phyloP scores from a whole-genome alignment of 2,329 filamentous ascomycete genomes.

The Fusarium sp. region DNA sequence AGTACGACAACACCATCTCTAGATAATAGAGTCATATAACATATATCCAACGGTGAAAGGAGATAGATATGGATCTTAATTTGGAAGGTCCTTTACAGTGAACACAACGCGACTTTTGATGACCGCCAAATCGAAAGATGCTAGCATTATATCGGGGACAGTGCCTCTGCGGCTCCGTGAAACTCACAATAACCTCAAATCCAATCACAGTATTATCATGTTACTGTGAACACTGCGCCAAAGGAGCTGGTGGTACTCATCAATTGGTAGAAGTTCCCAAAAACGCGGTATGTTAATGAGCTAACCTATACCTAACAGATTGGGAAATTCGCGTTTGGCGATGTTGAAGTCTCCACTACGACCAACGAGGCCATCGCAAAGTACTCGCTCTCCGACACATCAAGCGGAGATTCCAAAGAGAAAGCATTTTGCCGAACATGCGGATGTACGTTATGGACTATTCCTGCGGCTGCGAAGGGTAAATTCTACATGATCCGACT shows the following conservation, averaged over 20 bases:
- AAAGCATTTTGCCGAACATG: slow-evolving; percentile 47
- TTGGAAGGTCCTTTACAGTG: too few species aligned
- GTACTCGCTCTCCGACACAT: slow-evolving; percentile 42
- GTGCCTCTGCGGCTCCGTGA: slow-evolving; percentile 38
- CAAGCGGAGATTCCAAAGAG: slow-evolving; percentile 44
- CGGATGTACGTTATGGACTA: slow-evolving; percentile 47
- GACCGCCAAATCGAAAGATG: not conserved
- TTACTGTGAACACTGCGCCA: slow-evolving; percentile 39
- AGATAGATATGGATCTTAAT: too few species aligned
- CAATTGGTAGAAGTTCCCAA: slow-evolving; percentile 16
- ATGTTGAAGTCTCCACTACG: slow-evolving; percentile 19
- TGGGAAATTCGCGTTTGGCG: slow-evolving; percentile 42
- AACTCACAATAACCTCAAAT: slow-evolving; percentile 21
- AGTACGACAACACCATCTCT: not conserved
- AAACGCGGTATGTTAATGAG: rapidly evolving
- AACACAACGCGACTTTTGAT: too few species aligned
- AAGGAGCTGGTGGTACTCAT: slow-evolving; percentile 36
- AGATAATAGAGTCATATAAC: not conserved
- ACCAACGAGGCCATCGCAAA: slow-evolving; percentile 8
- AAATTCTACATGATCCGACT: slow-evolving; percentile 44
- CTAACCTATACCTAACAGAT: slow-evolving; percentile 34
- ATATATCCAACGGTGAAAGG: rapidly evolving
- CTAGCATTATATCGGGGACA: slow-evolving; percentile 28
- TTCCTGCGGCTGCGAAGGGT: slow-evolving; percentile 44
- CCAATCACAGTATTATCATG: slow-evolving; percentile 38